These are phyloP conservation scores for Crepidotus variabilis DNA, from an alignment of 768 basidiomycete species.

Conservation along the genomic window DNA sequence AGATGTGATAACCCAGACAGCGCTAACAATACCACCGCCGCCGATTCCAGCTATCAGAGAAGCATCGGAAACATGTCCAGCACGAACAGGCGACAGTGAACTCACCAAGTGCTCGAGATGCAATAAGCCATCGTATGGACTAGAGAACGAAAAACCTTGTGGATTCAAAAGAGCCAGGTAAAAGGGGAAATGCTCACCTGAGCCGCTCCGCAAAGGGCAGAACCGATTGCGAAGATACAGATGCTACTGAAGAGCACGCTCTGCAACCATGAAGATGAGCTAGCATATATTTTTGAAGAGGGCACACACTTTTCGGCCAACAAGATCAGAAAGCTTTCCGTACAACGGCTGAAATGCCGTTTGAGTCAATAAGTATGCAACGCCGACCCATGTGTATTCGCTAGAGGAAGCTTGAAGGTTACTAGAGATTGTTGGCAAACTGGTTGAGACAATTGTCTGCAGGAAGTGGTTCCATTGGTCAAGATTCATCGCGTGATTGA, in stretches of 20 bases:
- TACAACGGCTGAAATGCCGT: slow-evolving; percentile 84
- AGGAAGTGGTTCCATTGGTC: neutral
- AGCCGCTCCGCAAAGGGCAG: slow-evolving; percentile 75
- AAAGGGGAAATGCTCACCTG: slow-evolving; percentile 40
- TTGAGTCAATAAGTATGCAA: slow-evolving; percentile 82
- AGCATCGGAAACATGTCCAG: slow-evolving; percentile 23
- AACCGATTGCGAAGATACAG: slow-evolving; percentile 69
- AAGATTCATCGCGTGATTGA: neutral
- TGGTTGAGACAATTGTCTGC: slow-evolving; percentile 75
- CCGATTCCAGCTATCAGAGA: slow-evolving; percentile 60
- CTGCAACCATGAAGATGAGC: slow-evolving; percentile 30
- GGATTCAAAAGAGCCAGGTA: slow-evolving; percentile 13
- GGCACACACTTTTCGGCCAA: slow-evolving; percentile 67
- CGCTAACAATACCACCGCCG: slow-evolving; percentile 83
- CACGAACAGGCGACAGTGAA: slow-evolving; percentile 3
- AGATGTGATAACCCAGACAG: slow-evolving; percentile 84
- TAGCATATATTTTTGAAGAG: slow-evolving; percentile 2
- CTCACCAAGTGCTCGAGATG: slow-evolving; percentile 50
- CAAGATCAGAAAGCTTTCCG: slow-evolving; percentile 73
- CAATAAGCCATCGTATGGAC: slow-evolving; percentile 62
- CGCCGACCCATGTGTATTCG: slow-evolving; percentile 85
- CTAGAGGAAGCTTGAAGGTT: slow-evolving; percentile 63
- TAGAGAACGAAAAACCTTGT: slow-evolving; percentile 21
- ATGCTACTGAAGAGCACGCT: slow-evolving; percentile 71
- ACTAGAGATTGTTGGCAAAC: slow-evolving; percentile 74